Evolutionary conservation across 208 protist species (phyloP), one percentile per base, ranked within the genome.

Genomic region (Trypanosoma avium): DNA sequence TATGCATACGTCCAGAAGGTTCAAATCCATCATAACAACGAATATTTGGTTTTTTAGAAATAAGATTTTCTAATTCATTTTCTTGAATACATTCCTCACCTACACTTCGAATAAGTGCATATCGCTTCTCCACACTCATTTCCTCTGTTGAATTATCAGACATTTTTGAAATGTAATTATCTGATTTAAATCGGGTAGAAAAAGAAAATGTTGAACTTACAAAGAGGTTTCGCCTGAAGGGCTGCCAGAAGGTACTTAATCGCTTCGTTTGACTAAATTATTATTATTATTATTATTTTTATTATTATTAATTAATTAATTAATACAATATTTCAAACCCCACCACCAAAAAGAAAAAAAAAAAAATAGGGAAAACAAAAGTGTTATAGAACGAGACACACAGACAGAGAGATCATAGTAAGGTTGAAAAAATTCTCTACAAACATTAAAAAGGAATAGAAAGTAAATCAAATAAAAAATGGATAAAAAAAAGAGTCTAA

Each of bases 21-120:
- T 99, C 99, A 73, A 99, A 99, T 30, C 99, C 99, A 75, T 99
- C 98, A 82, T 99, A 99, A 61, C 86, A 96, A 53, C 88, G 90
- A 35, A 97, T 87, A 36, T 69, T 72, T 2, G 90, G 81, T 75
- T 98, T 99, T 69, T 97, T 97, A 36, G 80, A 73, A 13, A 99
- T 48, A 1, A 99, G 68, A 35, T 81, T 82, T 7, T 71, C 73
- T 19, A 99, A 82, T 72, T 99, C 98, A 26, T 67, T 82, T 32
- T 96, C 89, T 52, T 95, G 75, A 46, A 98, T 95, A 77, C 97
- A 98, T 80, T 99, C 98, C 75, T 99, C 98, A 45, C 91, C 97
- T 13, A 99, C 95, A 33, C 81, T 90, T 30, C 83, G 90, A 10
- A 98, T 60, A 0, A 97, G 66, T 0, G 75, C 64, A 66, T 91